Conservation (phyloP, 2,329 filamentous ascomycete genomes). For the Aulographum hederae region DNA sequence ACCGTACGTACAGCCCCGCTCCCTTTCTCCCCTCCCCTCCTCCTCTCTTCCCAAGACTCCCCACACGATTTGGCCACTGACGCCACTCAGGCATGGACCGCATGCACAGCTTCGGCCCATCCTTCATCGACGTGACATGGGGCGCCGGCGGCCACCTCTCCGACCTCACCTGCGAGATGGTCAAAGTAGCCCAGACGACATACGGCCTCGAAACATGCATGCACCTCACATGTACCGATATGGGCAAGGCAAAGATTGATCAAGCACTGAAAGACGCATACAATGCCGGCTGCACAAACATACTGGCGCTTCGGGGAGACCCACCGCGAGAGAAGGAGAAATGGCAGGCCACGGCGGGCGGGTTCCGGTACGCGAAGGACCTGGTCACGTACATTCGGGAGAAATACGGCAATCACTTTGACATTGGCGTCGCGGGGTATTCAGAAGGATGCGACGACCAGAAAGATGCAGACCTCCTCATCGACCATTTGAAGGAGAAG, state of each 20-base stretch:
- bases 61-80: constrained; percentile 1
- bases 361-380: constrained; percentile 85
- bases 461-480: constrained; percentile 62
- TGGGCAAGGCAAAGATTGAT: constrained; percentile 85
- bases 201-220: constrained; percentile 97
- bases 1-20: constrained; percentile 32
- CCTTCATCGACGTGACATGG: constrained; percentile 98
- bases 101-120: constrained; percentile 86
- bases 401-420: constrained; percentile 75
- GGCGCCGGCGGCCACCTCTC: constrained; percentile 84
- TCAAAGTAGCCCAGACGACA: constrained; percentile 82
- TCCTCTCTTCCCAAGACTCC: background rate
- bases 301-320: constrained; percentile 81
- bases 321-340: constrained; percentile 85
- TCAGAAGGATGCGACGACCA: constrained; percentile 93
- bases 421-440: constrained; percentile 94
- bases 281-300: constrained; percentile 92
- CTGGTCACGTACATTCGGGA: constrained; percentile 68
- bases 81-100: constrained; percentile 56
- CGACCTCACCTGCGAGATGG: constrained; percentile 92
- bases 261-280: constrained; percentile 75
- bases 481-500: constrained; percentile 93
- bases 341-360: constrained; percentile 74
- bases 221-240: constrained; percentile 97
- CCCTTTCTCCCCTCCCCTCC: background rate